Evolutionary conservation across 164 flowering plant genomes (phyloP), one percentile per base, ranked within the genome.

Genomic region (Magnolia kwangsiensis): DNA sequence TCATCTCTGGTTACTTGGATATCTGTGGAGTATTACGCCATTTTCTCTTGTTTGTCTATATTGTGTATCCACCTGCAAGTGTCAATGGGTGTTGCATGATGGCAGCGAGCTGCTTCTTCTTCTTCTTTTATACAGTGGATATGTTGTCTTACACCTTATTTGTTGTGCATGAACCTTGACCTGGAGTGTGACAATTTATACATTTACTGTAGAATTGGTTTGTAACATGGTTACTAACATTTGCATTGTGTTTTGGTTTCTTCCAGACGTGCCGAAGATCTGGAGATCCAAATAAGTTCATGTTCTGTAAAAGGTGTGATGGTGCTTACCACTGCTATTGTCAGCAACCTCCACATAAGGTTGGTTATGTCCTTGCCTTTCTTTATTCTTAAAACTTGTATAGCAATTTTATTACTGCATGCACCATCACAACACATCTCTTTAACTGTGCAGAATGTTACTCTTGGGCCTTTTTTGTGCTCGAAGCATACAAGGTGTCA

Each of bases 271-370:
- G 99, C 80, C 91, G 94, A 67, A 90, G 89, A 85, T 78, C 96
- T 64, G 98, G 98, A 81, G 98, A 96, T 81, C 96, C 97, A 61
- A 94, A 84, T 51, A 96, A 93, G 80, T 89, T 96, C 49, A 88
- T 92, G 94, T 96, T 94, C 76, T 96, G 99, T 84, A 91, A 87
- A 85, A 91, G 99, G 82, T 96, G 99, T 83, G 99, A 96, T 86
- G 95, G 88, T 74, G 98, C 98, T 73, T 89, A 87, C 79, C 99
- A 96, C 78, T 96, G 98, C 84, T 93, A 96, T 82, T 96, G 99
- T 79, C 97, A 88, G 85, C 99, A 96, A 50, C 99, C 98, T 79
- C 91, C 98, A 3, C 99, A 96, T 83, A 94, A 96, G 97, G 99
- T 96, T 58, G 59, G 82, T 31, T 21, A 14, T 79, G 23, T 80